Percentiles rank a stretch among this genome's conserved stretches.
phyloP scores from a whole-genome alignment of 148 eudicot species.

The Dianthus caryophyllus region DNA sequence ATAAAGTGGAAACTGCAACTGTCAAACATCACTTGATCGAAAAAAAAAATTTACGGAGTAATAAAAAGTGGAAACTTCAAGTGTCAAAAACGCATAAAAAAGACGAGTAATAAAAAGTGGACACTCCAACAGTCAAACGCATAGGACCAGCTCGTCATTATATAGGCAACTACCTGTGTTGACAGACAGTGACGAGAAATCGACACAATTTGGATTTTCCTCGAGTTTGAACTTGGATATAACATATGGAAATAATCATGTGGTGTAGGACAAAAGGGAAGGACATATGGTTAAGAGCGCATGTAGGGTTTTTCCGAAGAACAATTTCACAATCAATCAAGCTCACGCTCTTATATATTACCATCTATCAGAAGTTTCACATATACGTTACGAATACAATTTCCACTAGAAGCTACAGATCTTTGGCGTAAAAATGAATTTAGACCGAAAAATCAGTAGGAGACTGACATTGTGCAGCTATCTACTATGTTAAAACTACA shows the following conservation, averaged over 20 bases:
- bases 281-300: background rate
- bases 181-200: background rate
- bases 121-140: background rate
- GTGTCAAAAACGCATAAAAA: too few species aligned
- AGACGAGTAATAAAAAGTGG: background rate
- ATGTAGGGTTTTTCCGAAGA: background rate
- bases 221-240: background rate
- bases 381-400: slow-evolving; percentile 13
- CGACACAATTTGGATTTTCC: background rate
- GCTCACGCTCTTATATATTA: slow-evolving; percentile 9
- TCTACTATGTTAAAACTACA: slow-evolving; percentile 16
- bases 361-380: slow-evolving; percentile 8
- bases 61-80: background rate
- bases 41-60: too few species aligned
- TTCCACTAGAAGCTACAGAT: slow-evolving; percentile 9
- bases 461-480: background rate
- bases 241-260: background rate
- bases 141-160: background rate
- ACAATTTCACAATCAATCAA: slow-evolving; percentile 5
- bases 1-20: too few species aligned
- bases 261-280: background rate
- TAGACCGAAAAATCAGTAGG: slow-evolving; percentile 4
- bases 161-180: background rate
- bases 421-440: background rate
- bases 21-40: too few species aligned